Base-by-base conservation (phyloP, 2,329 filamentous ascomycete species). In the Stagonosporopsis cucurbitacearum region DNA sequence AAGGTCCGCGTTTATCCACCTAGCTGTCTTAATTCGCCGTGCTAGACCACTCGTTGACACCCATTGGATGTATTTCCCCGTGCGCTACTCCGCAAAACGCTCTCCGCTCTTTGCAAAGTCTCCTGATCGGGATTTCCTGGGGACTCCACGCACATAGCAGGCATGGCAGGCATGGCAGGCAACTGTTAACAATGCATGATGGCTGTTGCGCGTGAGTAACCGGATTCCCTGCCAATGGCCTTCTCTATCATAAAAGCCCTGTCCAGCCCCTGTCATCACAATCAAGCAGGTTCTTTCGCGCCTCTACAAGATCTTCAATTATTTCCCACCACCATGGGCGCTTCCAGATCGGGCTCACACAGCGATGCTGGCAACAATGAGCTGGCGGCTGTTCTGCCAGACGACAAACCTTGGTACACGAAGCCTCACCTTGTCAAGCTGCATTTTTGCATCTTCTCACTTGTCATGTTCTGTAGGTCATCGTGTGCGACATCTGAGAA, bases 341-440 rank as follows among this genome's bases (percentile, higher is more conserved):
- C 13, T 12, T 37, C 35, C 5, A 37, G 19, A 20, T 20, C 35
- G 12, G 35, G 35, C 2, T 37, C 35, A 9, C 20, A 22, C 37
- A 40, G 19, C 2, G 48, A 57, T 12, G 33, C 32, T 12, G 30
- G 17, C 32, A 49, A 40, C 20, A 19, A 57, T 6, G 48, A 52
- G 6, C 32, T 49, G 17, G 17, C 35, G 22, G 42, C 54, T n/a
- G 54, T 57, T 5, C 25, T 57, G 25, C 48, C 54, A 17, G 54
- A 58, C 30, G 39, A 45, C 32, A 53, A 49, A 20, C 50, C 49
- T 28, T 58, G 54, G 54, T 58, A 53, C 40, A 50, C 39, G 20
- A 49, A 48, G 15, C 9, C 49, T 15, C 45, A 54, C 25, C 54
- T 58, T n/a, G n/a, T 58, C 44, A 58, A 58, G 41, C 26, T 58